Conservation (phyloP, 2,329 filamentous ascomycete species). For the Trichoderma atrobrunneum region DNA sequence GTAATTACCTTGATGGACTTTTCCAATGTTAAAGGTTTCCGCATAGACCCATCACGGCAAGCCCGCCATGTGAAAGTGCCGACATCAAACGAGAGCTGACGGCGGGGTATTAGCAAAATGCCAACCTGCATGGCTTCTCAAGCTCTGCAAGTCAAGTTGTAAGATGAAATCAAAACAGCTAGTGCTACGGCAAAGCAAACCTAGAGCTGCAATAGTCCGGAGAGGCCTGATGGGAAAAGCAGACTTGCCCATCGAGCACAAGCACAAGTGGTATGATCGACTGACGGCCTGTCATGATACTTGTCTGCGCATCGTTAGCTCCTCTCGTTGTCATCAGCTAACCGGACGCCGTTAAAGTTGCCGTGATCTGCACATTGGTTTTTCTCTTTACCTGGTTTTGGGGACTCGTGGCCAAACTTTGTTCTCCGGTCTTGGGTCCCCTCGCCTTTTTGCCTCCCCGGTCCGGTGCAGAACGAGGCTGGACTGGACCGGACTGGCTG, state of each 20-base stretch:
- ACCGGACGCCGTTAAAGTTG: not conserved
- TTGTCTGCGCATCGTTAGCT: not conserved
- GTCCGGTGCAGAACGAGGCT: not conserved
- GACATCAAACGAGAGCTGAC: not conserved
- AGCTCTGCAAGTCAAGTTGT: not conserved
- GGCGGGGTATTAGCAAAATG: not conserved
- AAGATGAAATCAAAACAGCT: not conserved
- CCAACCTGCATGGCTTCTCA: not conserved
- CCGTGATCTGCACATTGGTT: not conserved
- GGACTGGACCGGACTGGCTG: not conserved
- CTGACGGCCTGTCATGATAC: not conserved
- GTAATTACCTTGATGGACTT: not conserved
- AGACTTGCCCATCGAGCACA: not conserved
- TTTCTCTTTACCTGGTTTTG: not conserved
- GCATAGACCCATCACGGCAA: not conserved
- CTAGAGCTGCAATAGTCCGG: not conserved
- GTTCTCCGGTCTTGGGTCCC: not conserved
- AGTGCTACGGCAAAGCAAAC: not conserved
- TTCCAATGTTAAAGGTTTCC: not conserved
- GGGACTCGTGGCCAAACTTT: not conserved
- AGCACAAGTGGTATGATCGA: slow-evolving; percentile 8
- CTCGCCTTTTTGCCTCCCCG: not conserved
- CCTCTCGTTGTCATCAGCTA: not conserved
- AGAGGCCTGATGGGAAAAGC: not conserved
- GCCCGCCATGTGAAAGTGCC: not conserved